A percentile compares a stretch with the other conserved stretches of the same genome.
Conservation (phyloP, 805 yeast genomes). For the Millerozyma acaciae region DNA sequence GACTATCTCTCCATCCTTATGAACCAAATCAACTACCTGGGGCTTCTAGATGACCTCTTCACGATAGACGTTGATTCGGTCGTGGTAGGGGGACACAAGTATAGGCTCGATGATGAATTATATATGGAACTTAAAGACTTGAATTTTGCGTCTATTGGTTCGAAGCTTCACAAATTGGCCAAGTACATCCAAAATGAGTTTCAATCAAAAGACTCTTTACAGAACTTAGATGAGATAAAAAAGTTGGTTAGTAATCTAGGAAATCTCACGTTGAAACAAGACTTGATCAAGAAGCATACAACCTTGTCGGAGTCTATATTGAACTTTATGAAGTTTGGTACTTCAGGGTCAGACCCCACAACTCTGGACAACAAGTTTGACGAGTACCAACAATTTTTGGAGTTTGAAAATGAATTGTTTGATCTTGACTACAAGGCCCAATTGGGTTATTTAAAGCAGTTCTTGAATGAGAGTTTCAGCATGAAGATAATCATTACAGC, state of each 20-base stretch:
- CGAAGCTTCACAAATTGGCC: constrained; percentile 65
- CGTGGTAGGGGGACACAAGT: constrained; percentile 13
- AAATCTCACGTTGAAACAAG: constrained; percentile 63
- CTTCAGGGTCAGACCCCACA: constrained; percentile 6
- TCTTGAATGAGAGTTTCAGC: constrained; percentile 36
- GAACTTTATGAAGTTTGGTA: constrained; percentile 34
- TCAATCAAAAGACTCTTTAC: constrained; percentile 18
- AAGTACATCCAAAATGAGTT: constrained; percentile 65
- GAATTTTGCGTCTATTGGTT: constrained; percentile 80
- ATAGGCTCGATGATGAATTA: constrained; percentile 43
- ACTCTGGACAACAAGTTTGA: constrained; percentile 16
- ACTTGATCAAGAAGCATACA: constrained; percentile 68
- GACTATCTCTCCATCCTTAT: constrained; percentile 71
- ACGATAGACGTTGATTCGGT: constrained; percentile 43
- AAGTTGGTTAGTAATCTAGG: constrained; percentile 68
- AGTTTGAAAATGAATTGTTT: constrained; percentile 68
- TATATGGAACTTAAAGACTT: constrained; percentile 52
- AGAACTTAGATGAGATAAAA: constrained; percentile 49
- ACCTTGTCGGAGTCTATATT: constrained; percentile 64
- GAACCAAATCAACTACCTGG: constrained; percentile 77
- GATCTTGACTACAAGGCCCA: constrained; percentile 36
- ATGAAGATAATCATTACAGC: constrained; percentile 47
- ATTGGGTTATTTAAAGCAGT: constrained; percentile 26
- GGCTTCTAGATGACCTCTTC: constrained; percentile 72
- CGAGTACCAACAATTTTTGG: constrained; percentile 45